phyloP scores from a whole-genome alignment of 2,329 filamentous ascomycete species.

The Grosmannia serpens region DNA sequence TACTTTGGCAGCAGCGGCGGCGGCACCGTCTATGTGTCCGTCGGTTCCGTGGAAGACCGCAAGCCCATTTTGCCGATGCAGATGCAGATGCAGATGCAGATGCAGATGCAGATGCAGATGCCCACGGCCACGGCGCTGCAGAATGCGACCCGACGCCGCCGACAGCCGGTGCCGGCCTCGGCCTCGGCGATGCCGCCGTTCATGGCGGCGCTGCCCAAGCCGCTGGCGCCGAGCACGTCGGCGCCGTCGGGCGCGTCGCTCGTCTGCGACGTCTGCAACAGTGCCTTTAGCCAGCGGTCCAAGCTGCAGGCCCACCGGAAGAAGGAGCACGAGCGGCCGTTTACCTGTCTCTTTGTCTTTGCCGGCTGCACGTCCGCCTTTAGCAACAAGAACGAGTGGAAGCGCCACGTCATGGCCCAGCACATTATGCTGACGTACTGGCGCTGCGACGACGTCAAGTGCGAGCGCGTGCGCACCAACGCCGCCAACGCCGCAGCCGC shows the following conservation, averaged over 20 bases:
- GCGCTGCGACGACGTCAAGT: slow-evolving; percentile 58
- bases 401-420: slow-evolving; percentile 71
- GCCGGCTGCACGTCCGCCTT: slow-evolving; percentile 69
- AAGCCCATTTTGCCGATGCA: no score
- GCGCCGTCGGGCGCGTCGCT: no score
- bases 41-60: no score
- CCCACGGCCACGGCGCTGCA: no score
- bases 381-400: slow-evolving; percentile 87
- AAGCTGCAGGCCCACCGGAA: slow-evolving; percentile 36
- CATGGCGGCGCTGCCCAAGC: neutral
- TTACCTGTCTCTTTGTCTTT: slow-evolving; percentile 64
- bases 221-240: neutral
- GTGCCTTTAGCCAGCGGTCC: neutral
- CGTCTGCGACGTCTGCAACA: neutral
- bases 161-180: neutral
- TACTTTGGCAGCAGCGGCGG: no score
- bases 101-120: no score
- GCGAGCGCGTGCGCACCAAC: slow-evolving; percentile 22
- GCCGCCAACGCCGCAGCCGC: neutral
- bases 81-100: no score
- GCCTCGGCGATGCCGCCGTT: neutral
- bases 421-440: slow-evolving; percentile 67
- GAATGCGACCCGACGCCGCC: neutral
- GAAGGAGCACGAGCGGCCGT: slow-evolving; percentile 45
- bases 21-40: no score